Conservation (phyloP, 164 flowering plant genomes). For the Vitis rupestris region DNA sequence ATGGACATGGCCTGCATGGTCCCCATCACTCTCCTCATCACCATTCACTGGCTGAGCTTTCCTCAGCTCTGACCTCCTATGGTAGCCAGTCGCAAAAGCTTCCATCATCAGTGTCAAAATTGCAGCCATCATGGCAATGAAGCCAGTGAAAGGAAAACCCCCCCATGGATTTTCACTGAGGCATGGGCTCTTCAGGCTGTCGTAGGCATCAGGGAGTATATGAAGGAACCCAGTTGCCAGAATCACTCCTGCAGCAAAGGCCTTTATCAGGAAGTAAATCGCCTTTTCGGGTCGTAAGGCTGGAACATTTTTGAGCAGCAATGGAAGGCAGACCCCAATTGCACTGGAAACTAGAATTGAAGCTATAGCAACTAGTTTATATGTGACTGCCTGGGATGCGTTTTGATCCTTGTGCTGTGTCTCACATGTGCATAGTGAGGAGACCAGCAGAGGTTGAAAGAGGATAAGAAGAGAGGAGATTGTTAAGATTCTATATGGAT, state of each 20-base stretch:
- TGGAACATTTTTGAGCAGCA: conserved; percentile 16
- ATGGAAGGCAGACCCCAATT: conserved; percentile 30
- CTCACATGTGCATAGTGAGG: conserved; percentile 18
- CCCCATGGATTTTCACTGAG: conserved; percentile 29
- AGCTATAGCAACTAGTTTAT: conserved; percentile 20
- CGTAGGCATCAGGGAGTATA: conserved; percentile 32
- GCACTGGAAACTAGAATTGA: conserved; percentile 27
- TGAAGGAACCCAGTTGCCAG: conserved; percentile 40
- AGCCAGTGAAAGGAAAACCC: conserved; percentile 33
- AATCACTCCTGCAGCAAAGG: conserved; percentile 45
- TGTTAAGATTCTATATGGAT: background rate
- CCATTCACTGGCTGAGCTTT: background rate
- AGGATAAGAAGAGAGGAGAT: background rate
- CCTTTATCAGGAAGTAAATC: conserved; percentile 32
- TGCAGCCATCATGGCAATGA: conserved; percentile 38
- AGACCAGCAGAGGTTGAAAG: background rate
- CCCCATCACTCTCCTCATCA: conserved; percentile 11
- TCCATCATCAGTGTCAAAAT: conserved; percentile 35
- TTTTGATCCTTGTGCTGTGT: background rate
- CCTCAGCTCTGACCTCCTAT: background rate
- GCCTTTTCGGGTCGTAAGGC: conserved; percentile 22
- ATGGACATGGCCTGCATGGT: conserved; percentile 14
- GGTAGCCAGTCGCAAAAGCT: conserved; percentile 21
- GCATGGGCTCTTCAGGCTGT: conserved; percentile 24
- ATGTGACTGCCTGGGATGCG: conserved; percentile 13